A percentile compares a stretch with the other conserved stretches of the same genome.
Conservation (phyloP, 805 yeast species). For the Cyberlindnera nakhonratchasimensis region DNA sequence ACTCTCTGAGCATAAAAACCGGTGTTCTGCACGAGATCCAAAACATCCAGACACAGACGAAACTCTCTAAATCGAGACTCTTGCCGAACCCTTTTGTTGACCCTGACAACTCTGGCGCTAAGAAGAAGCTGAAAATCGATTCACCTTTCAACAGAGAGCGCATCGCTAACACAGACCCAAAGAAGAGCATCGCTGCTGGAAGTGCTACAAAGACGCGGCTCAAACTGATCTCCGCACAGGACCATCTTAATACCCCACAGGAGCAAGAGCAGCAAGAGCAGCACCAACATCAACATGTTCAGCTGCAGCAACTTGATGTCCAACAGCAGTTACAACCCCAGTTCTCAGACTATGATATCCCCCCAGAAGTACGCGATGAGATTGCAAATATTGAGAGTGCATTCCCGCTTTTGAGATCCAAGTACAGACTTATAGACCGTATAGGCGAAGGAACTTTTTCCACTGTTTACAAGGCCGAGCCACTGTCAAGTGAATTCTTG, state of each 20-base stretch:
- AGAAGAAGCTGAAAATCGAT: slow-evolving; percentile 17
- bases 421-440: slow-evolving; percentile 34
- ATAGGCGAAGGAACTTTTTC: slow-evolving; percentile 93
- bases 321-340: not conserved
- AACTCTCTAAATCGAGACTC: not conserved
- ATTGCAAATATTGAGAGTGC: slow-evolving; percentile 50
- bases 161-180: not conserved
- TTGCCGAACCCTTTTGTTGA: slow-evolving; percentile 22
- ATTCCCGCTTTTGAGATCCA: slow-evolving; percentile 46
- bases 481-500: slow-evolving; percentile 33
- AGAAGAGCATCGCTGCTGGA: not conserved
- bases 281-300: slow-evolving; percentile 1
- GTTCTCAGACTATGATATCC: slow-evolving; percentile 38
- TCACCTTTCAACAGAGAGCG: slow-evolving; percentile 19
- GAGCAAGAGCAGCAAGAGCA: not conserved
- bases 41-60: slow-evolving; percentile 1
- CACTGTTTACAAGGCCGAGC: slow-evolving; percentile 72
- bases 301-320: not conserved
- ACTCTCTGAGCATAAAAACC: not conserved
- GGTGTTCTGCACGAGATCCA: slow-evolving; percentile 8
- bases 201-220: slow-evolving; percentile 7
- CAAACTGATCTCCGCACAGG: slow-evolving; percentile 2
- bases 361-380: slow-evolving; percentile 53
- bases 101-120: slow-evolving; percentile 3
- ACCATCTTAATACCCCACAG: not conserved